Evolutionary conservation across 1,284 basidiomycete species (phyloP), one percentile per base, ranked within the genome.

Genomic region (Leccinum variabile): DNA sequence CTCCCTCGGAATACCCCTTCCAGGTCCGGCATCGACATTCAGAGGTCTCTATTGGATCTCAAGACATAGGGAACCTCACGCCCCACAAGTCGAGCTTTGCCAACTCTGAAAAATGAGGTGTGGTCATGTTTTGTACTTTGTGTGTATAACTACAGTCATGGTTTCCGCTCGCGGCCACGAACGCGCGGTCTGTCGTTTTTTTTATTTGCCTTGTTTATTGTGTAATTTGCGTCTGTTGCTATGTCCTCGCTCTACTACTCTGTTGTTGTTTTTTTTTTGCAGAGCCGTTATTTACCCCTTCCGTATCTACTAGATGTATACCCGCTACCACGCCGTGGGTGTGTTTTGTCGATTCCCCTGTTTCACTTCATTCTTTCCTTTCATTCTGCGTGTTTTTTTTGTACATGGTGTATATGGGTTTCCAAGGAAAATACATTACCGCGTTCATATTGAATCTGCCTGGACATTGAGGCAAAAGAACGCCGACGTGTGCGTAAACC

Each of bases 11-110:
- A 62, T 74, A 67, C 49, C 64, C 68, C 28, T 74, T 74, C 57
- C 56, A 75, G 37, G 67, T 76, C 9, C 74, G 71, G 28, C 69
- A 76, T 3, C 66, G 71, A 59, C 71, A 70, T 56, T 75, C 73
- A 6, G 69, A 68, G 16, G 67, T 75, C 39, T 76, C 77, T 1
- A 66, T 75, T 35, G 76, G 76, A 53, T 73, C 75, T 2, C 68
- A 69, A 44, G 73, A 70, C 3, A 69, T 66, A 44, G 67, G 59
- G 33, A 64, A 50, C 4, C 65, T 67, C 32, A 68, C 70, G 5
- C 70, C 75, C 3, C 71, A 70, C 46, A 67, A 67, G 50, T 67
- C 69, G 22, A 72, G 66, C 32, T 77, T 76, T 57, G 62, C 61
- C 0, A 66, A 75, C 53, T 72, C 72, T 22, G 72, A 74, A 59